These are phyloP conservation scores for Hypoxylon lenormandii DNA, from an alignment of 495 filamentous ascomycete genomes.

Conservation along the genomic window DNA sequence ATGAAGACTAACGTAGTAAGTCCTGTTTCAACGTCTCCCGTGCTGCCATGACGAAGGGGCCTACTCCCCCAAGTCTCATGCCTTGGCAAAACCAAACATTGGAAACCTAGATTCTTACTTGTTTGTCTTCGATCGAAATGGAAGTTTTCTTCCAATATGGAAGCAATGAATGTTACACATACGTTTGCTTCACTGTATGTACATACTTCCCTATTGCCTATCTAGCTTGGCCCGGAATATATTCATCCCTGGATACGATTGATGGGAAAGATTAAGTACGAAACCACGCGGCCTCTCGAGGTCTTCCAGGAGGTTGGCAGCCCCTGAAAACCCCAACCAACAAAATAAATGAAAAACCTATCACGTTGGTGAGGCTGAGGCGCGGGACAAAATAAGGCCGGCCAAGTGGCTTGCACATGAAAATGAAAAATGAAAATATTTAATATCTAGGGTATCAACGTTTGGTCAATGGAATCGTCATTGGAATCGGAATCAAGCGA, in stretches of 20 bases:
- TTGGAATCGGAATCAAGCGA: conserved; percentile 22
- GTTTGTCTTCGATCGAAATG: conserved; percentile 5
- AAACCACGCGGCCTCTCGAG: background rate
- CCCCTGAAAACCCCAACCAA: conserved; percentile 6
- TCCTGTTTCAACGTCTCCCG: conserved; percentile 3
- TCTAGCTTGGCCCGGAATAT: background rate
- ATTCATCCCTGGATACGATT: conserved; percentile 6
- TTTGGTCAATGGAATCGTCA: background rate
- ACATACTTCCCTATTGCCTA: background rate
- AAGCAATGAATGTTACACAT: conserved; percentile 14
- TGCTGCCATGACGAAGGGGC: conserved; percentile 2
- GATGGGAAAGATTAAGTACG: background rate
- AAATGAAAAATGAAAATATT: too few relatives aligned
- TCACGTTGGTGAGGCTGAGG: conserved; percentile 2
- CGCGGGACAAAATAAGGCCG: conserved; percentile 8
- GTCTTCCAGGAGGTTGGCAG: background rate
- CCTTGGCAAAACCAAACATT: conserved; percentile 13
- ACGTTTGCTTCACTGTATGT: background rate
- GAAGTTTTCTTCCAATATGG: background rate
- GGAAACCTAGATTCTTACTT: conserved; percentile 1
- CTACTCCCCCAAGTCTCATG: background rate
- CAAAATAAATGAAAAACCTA: conserved; percentile 6
- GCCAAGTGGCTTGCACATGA: background rate
- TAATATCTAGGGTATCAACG: background rate
- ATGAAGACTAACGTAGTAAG: conserved; percentile 2